Evolutionary conservation across 768 basidiomycete genomes (phyloP).

Genomic region (Mycena olivaceomarginata): DNA sequence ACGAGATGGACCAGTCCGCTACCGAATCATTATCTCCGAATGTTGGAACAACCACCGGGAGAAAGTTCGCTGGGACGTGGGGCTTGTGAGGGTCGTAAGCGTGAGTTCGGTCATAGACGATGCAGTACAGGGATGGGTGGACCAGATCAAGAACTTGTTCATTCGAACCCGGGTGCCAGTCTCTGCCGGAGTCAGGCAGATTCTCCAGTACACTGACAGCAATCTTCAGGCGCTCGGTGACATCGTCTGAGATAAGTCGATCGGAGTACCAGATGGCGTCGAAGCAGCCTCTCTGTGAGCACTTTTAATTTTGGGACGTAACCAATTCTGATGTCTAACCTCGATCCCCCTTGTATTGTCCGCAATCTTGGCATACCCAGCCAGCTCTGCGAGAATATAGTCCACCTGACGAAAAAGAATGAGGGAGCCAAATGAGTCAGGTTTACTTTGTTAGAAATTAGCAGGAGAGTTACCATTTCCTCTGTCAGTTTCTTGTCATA

Average conservation of each 20-base stretch:
- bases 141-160: conserved; percentile 7
- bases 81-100: conserved; percentile 10
- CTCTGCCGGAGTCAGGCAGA: conserved; percentile 42
- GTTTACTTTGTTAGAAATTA: no score
- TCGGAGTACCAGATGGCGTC: conserved; percentile 45
- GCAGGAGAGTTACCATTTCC: no score
- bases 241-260: conserved; percentile 37
- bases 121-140: background rate
- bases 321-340: no score
- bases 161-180: conserved; percentile 53
- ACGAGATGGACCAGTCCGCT: conserved; percentile 5
- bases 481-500: no score
- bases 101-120: conserved; percentile 29
- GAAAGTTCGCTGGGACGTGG: background rate
- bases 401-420: no score
- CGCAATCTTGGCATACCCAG: no score
- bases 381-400: no score
- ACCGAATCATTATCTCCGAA: background rate
- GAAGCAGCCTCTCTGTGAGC: conserved; percentile 23
- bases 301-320: no score
- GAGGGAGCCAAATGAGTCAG: no score
- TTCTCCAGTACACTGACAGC: conserved; percentile 44
- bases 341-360: no score
- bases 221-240: conserved; percentile 23
- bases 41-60: background rate